Conservation (phyloP, 345 rosid species). For the Nasturtium officinale region DNA sequence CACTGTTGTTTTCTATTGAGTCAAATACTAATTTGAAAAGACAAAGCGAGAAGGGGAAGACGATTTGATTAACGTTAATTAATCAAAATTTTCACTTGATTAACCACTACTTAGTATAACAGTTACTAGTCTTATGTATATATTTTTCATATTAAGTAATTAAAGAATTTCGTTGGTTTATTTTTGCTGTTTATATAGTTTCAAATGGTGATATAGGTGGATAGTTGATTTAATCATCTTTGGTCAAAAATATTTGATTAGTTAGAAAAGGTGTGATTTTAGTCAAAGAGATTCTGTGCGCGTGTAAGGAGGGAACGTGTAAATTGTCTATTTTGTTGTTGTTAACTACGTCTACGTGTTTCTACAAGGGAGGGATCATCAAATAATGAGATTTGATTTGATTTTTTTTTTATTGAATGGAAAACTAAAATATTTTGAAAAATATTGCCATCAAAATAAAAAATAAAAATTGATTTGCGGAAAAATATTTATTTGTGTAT, state of each 20-base stretch:
- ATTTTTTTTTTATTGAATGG: too few species aligned
- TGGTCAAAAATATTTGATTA: conserved; percentile 26
- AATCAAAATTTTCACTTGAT: conserved; percentile 1
- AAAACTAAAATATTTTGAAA: too few species aligned
- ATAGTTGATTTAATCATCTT: background rate
- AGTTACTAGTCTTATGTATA: too few species aligned
- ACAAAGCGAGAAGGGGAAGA: background rate
- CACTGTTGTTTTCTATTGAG: background rate
- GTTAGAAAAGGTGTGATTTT: conserved; percentile 14
- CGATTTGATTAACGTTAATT: conserved; percentile 24
- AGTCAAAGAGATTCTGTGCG: conserved; percentile 39
- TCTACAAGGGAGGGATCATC: too few species aligned
- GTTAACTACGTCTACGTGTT: conserved; percentile 16
- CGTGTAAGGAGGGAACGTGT: conserved; percentile 38
- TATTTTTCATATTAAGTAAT: background rate
- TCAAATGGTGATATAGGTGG: conserved; percentile 10
- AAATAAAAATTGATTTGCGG: too few species aligned
- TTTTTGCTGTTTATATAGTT: background rate
- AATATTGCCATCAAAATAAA: too few species aligned
- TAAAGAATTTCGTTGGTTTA: background rate
- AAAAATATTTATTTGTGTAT: too few species aligned
- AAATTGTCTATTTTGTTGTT: background rate
- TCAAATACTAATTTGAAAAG: conserved; percentile 5
- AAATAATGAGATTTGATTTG: too few species aligned
- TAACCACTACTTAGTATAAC: background rate